Base-by-base conservation (phyloP, 2,329 filamentous ascomycete species). In the Arachnomyces sp. region DNA sequence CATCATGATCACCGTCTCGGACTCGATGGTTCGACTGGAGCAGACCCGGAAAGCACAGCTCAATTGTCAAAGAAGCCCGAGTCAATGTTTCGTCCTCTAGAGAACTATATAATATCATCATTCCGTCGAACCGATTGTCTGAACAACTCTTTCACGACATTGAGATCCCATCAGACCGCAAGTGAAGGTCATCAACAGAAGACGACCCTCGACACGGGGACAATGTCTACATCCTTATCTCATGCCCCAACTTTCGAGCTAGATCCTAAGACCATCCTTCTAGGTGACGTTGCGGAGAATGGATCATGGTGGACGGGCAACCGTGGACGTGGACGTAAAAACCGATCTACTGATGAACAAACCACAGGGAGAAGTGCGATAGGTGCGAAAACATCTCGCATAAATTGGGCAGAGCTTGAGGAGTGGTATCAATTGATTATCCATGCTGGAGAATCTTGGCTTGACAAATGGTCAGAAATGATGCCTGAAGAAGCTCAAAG, bases 251-350 rank as follows among this genome's bases (percentile, higher is more conserved):
- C 79, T 3, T 73, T 73, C 28, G 80, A 85, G 36, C 63, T 88
- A 14, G 86, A 92, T 56, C 77, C 82, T 1, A 92, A 88, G 54
- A 74, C 84, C 4, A 66, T 90, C 14, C 67, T 88, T 5, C 60
- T 89, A 2, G 85, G 84, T 2, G 78, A 89, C 52, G 72, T 89
- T 49, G 83, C 81, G 1, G 86, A 92, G 56, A 92, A 92, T 54
- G 85, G 84, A 2, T 77, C 75, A 6, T 90, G 84, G 86, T 90
- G 85, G 84, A 80, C 82, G 34, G 84, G 82, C 2, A 73, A 73
- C 36, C 69, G 74, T 52, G 51, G 54, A 50, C 46, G 63, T 56
- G 50, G 56, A 50, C 46, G 63, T 56, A 50, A 55, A 49, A 51
- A 57, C 40, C 54, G 55, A 12, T 50, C 52, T 8, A 50, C 52